These are phyloP conservation scores for Prototheca wickerhamii DNA, from an alignment of 163 green algal genomes.

Conservation along the genomic window DNA sequence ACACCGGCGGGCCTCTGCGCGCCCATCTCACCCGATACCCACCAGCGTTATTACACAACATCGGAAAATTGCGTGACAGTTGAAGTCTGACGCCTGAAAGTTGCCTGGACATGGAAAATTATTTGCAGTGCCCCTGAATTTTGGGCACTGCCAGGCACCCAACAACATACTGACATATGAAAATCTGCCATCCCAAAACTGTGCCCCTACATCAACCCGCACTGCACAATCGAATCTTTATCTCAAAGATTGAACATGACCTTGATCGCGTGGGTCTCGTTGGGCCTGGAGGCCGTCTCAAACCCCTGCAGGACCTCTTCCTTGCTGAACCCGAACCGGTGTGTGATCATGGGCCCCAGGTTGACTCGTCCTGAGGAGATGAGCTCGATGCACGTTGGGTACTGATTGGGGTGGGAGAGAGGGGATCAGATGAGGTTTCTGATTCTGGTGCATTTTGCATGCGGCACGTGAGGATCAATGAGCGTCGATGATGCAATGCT, in stretches of 20 bases:
- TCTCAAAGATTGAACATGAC: conserved; percentile 57
- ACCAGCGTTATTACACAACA: no score
- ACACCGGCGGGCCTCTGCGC: no score
- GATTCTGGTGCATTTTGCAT: not conserved
- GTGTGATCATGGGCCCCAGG: conserved; percentile 55
- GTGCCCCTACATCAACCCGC: no score
- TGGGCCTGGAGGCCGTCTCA: conserved; percentile 34
- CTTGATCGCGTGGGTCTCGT: conserved; percentile 47
- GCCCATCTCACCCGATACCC: no score
- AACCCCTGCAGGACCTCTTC: conserved; percentile 41
- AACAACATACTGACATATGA: no score
- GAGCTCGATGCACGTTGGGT: conserved; percentile 47
- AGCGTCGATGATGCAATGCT: not conserved
- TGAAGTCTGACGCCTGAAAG: no score
- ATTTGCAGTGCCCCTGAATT: no score
- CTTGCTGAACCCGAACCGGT: conserved; percentile 44
- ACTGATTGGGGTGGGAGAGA: conserved; percentile 26
- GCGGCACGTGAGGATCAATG: not conserved
- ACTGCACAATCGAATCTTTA: not conserved
- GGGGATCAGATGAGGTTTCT: not conserved
- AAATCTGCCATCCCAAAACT: no score
- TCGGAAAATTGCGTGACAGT: no score
- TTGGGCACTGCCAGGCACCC: no score
- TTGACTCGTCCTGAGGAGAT: conserved; percentile 40
- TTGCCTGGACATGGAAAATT: no score